phyloP scores from a whole-genome alignment of 768 basidiomycete species.

The Leccinum boreale region DNA sequence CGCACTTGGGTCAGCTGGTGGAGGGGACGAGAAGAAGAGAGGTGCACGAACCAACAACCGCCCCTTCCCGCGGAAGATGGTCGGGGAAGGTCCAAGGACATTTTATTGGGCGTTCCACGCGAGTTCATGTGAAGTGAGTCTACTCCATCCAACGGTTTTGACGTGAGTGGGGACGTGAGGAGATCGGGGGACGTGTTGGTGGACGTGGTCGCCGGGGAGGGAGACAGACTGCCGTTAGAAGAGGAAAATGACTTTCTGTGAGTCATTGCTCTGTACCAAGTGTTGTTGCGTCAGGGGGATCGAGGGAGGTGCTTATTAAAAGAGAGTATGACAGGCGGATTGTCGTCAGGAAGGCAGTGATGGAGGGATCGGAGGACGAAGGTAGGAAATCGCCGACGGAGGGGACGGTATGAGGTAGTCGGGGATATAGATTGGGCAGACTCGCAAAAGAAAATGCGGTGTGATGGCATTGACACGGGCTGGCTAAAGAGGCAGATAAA shows the following conservation, averaged over 20 bases:
- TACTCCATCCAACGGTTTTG: constrained; percentile 35
- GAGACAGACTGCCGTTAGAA: constrained; percentile 49
- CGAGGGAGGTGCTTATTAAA: constrained; percentile 28
- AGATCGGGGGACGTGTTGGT: constrained; percentile 47
- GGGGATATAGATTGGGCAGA: constrained; percentile 30
- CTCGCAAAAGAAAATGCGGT: constrained; percentile 26
- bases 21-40: background rate
- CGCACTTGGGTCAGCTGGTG: constrained; percentile 6
- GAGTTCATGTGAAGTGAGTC: constrained; percentile 20
- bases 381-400: constrained; percentile 29
- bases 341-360: constrained; percentile 23
- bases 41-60: constrained; percentile 68
- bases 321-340: constrained; percentile 11
- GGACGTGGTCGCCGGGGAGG: constrained; percentile 42
- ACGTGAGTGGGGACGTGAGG: constrained; percentile 33
- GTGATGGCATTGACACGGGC: constrained; percentile 29
- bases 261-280: constrained; percentile 39
- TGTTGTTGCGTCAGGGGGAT: constrained; percentile 22
- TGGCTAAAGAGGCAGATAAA: constrained; percentile 29
- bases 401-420: constrained; percentile 17
- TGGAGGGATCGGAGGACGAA: constrained; percentile 26
- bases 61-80: constrained; percentile 60
- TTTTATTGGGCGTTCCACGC: constrained; percentile 45
- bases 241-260: constrained; percentile 47
- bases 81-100: constrained; percentile 50